Percentiles rank a stretch among this genome's conserved stretches.
Conservation (phyloP, 352 stramenopile genomes). For the Phytophthora idaei region DNA sequence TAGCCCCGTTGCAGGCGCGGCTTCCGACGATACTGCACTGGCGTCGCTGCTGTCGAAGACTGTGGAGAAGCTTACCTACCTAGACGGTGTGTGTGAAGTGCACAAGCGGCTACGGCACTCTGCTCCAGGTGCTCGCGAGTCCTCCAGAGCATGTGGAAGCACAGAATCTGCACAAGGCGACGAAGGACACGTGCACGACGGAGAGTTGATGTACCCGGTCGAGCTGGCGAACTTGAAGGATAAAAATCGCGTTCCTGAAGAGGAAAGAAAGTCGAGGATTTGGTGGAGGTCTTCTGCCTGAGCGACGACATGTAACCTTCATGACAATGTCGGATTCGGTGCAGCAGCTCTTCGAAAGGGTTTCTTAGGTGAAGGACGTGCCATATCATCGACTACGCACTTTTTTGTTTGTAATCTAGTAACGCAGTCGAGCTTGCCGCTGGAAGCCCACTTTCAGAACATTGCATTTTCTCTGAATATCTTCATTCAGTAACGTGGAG, state of each 20-base stretch:
- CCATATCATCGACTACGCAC: too few species aligned
- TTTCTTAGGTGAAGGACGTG: too few species aligned
- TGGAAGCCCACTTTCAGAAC: too few species aligned
- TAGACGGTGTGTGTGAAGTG: conserved; percentile 56
- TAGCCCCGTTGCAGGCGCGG: background rate
- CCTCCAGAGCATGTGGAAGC: conserved; percentile 63
- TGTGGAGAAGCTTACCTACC: conserved; percentile 37
- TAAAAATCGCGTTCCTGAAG: conserved; percentile 73
- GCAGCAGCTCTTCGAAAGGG: too few species aligned
- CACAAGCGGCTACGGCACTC: conserved; percentile 51
- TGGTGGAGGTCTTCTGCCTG: conserved; percentile 53
- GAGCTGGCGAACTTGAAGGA: conserved; percentile 59
- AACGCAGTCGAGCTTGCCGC: too few species aligned
- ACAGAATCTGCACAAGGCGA: conserved; percentile 57
- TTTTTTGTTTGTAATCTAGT: too few species aligned
- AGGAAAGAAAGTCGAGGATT: conserved; percentile 65
- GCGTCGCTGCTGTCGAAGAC: conserved; percentile 23
- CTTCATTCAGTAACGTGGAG: too few species aligned
- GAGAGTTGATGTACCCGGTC: conserved; percentile 63
- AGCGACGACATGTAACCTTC: conserved; percentile 46
- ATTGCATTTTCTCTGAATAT: too few species aligned
- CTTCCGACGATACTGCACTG: conserved; percentile 28
- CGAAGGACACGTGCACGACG: conserved; percentile 60
- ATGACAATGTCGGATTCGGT: too few species aligned
- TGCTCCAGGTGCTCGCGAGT: conserved; percentile 48